A percentile compares a stretch with the other conserved stretches of the same genome.
These are phyloP conservation scores for Globisporangium cylindrosporum DNA, from an alignment of 352 stramenopile species.

Conservation along the genomic window DNA sequence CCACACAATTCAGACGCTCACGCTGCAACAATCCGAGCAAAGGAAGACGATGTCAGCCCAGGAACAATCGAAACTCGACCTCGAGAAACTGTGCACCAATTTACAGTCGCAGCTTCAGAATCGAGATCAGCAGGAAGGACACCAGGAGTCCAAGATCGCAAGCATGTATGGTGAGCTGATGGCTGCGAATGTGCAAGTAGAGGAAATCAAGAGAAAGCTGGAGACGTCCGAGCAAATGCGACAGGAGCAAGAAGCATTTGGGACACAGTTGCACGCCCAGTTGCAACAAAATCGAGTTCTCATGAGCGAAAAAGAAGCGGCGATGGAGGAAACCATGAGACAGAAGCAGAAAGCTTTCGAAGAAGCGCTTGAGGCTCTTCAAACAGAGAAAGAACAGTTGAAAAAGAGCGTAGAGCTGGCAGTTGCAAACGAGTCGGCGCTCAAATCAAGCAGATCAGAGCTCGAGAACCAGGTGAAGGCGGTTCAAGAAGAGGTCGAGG, in stretches of 20 bases:
- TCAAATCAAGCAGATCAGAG: conserved; percentile 28
- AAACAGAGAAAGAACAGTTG: conserved; percentile 42
- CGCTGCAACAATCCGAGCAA: conserved; percentile 53
- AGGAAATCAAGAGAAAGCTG: conserved; percentile 65
- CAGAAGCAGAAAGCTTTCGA: conserved; percentile 34
- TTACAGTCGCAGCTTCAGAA: conserved; percentile 58
- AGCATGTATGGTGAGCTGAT: conserved; percentile 73
- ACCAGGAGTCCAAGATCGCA: conserved; percentile 68
- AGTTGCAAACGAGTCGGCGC: conserved; percentile 25
- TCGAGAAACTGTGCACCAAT: conserved; percentile 58
- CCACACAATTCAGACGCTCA: conserved; percentile 57
- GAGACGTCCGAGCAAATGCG: conserved; percentile 64
- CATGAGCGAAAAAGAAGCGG: conserved; percentile 47
- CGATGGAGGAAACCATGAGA: conserved; percentile 40
- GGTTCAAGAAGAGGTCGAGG: conserved; percentile 38
- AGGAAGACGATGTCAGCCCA: conserved; percentile 49
- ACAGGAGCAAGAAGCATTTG: conserved; percentile 60
- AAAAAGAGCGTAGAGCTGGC: conserved; percentile 40
- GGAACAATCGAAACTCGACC: conserved; percentile 62
- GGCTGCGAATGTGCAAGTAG: conserved; percentile 68
- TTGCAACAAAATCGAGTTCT: conserved; percentile 46
- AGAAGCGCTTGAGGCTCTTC: conserved; percentile 25
- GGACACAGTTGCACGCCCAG: conserved; percentile 46
- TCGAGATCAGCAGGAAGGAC: conserved; percentile 55
- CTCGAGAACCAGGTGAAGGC: conserved; percentile 35